A percentile compares a stretch with the other conserved stretches of the same genome.
Evolutionary conservation across 164 flowering plant genomes (phyloP).

Genomic region (Akebia trifoliata): DNA sequence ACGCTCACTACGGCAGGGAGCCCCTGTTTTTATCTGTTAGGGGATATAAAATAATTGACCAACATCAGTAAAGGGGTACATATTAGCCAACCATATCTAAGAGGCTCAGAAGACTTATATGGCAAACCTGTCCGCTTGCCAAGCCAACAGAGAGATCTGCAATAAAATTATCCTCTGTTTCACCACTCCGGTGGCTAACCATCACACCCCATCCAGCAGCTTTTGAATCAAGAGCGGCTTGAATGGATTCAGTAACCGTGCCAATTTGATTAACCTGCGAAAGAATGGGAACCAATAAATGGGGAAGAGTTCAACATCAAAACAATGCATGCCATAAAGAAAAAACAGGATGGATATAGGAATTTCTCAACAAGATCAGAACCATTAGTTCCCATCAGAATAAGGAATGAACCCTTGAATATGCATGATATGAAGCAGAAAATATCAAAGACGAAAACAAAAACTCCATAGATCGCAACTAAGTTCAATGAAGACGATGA

Average conservation of each 20-base stretch:
- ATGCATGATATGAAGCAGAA: neutral
- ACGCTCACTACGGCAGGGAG: slow-evolving; percentile 94
- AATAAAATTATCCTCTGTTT: slow-evolving; percentile 95
- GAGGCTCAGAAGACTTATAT: neutral
- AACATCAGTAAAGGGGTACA: neutral
- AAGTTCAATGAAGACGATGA: no score
- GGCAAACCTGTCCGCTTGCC: slow-evolving; percentile 87
- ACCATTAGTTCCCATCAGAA: neutral
- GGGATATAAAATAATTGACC: slow-evolving; percentile 4
- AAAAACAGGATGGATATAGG: neutral
- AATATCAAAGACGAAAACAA: neutral
- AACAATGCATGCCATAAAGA: neutral
- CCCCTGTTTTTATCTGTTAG: slow-evolving; percentile 86
- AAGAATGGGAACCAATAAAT: slow-evolving; percentile 6
- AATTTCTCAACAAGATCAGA: neutral
- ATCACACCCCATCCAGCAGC: slow-evolving; percentile 99
- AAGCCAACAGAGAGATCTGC: slow-evolving; percentile 97
- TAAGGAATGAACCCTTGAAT: neutral
- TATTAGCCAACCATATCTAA: neutral
- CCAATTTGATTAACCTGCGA: slow-evolving; percentile 97
- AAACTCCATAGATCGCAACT: neutral
- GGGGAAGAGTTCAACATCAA: neutral
- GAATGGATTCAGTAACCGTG: slow-evolving; percentile 85
- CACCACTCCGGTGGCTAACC: slow-evolving; percentile 98
- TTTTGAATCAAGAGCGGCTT: slow-evolving; percentile 86